Evolutionary conservation across 2,329 filamentous ascomycete genomes (phyloP), one percentile per base, ranked within the genome.

Genomic region (Nectriaceae sp.): DNA sequence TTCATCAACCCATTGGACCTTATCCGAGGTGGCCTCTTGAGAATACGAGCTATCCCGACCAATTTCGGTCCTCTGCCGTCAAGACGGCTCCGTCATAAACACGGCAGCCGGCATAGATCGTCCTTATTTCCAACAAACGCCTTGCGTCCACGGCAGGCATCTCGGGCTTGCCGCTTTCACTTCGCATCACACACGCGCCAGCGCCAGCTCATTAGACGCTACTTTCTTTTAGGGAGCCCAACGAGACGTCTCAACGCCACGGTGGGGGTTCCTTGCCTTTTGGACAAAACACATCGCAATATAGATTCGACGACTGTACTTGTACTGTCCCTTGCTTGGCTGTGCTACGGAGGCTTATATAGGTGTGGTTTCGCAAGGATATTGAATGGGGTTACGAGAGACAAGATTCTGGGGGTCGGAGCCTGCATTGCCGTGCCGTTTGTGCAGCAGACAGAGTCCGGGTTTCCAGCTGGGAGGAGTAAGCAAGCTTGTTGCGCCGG

Each of bases 361-460:
- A 61, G 55, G 67, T 68, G 66, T 67, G 63, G 65, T 66, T 60
- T 55, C 63, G 59, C 67, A 66, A 59, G 52, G 52, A 51, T 56
- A 50, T 56, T 56, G 57, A 54, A 60, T 58, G 60, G 54, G 57
- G 52, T 50, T 52, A 61, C 52, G 53, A 60, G 55, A 49, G 47
- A 59, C 54, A 55, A 48, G 50, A 50, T 48, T 53, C 55, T 57
- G 52, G 61, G 53, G 59, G 58, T 51, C 54, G 57, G 62, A 66
- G 61, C 55, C 58, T 65, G 61, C 59, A 68, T 65, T 56, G 63
- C 61, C 63, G 64, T 62, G 60, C 64, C 61, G 57, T 57, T 52
- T 58, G 55, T 61, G 53, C 50, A 52, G 44, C 49, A 54, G 44
- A 48, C 44, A 50, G 46, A 53, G 46, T 31, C 49, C 42, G 44